phyloP scores from a whole-genome alignment of 352 stramenopile genomes.

The Elongisporangium prolatum region DNA sequence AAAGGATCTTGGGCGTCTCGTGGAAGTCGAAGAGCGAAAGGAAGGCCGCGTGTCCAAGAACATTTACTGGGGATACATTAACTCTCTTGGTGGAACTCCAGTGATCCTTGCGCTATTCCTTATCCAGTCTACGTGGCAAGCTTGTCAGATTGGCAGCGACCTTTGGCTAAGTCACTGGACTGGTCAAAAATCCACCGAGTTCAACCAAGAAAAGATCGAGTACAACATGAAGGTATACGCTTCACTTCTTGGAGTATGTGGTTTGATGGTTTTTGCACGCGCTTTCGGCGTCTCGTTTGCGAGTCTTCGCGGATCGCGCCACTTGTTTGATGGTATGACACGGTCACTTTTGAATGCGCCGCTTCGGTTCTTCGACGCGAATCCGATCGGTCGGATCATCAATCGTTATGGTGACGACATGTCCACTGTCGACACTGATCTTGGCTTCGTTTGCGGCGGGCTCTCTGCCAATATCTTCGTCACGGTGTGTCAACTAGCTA shows the following conservation, averaged over 20 bases:
- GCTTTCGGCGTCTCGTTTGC: constrained; percentile 24
- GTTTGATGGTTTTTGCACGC: constrained; percentile 32
- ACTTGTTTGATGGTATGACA: constrained; percentile 86
- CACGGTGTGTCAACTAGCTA: constrained; percentile 65
- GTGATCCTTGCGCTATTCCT: constrained; percentile 8
- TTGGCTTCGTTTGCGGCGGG: constrained; percentile 20
- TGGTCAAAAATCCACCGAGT: constrained; percentile 15
- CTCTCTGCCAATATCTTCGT: constrained; percentile 57
- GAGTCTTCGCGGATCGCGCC: constrained; percentile 29
- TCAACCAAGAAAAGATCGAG: constrained; percentile 13
- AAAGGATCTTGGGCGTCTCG: constrained; percentile 10
- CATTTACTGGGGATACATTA: constrained; percentile 37
- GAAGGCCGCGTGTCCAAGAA: constrained; percentile 27
- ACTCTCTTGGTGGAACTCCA: constrained; percentile 23
- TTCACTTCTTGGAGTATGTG: constrained; percentile 12
- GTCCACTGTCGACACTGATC: constrained; percentile 79
- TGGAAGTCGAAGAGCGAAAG: constrained; percentile 34
- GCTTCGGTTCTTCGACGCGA: constrained; percentile 90
- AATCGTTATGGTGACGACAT: constrained; percentile 89
- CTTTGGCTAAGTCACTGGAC: constrained; percentile 38
- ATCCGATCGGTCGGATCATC: constrained; percentile 84
- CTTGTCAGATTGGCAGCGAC: constrained; percentile 22
- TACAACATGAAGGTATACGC: constrained; percentile 33
- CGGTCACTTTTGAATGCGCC: constrained; percentile 77
- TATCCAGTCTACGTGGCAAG: constrained; percentile 23